Conservation (phyloP, 2,329 filamentous ascomycete genomes). For the Decorospora gaudefroyi region DNA sequence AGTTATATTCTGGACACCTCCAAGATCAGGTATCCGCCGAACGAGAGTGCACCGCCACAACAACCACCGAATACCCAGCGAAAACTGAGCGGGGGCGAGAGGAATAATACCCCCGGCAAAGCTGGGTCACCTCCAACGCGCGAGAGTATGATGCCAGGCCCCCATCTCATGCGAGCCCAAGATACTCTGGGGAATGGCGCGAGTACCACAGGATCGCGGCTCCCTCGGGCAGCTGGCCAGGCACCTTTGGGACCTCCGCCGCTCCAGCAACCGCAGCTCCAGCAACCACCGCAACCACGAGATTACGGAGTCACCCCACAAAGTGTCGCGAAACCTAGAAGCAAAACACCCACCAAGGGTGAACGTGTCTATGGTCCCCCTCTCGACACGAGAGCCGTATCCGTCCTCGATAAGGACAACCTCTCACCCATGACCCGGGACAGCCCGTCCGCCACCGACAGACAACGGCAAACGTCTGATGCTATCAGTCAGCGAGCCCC, state of each 20-base stretch:
- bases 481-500: conserved; percentile 33
- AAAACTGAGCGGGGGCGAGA: conserved; percentile 56
- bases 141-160: conserved; percentile 50
- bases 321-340: conserved; percentile 37
- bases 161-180: conserved; percentile 45
- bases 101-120: conserved; percentile 48
- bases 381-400: conserved; percentile 48
- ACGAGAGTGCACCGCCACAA: conserved; percentile 59
- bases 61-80: conserved; percentile 44
- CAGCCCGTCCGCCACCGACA: conserved; percentile 34
- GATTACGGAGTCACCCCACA: conserved; percentile 47
- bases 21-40: conserved; percentile 90
- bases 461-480: conserved; percentile 40
- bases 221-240: conserved; percentile 64
- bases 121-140: conserved; percentile 43
- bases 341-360: conserved; percentile 57
- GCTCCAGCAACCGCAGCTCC: conserved; percentile 66
- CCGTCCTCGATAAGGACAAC: conserved; percentile 54
- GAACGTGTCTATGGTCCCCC: conserved; percentile 53
- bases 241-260: conserved; percentile 67
- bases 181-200: conserved; percentile 35
- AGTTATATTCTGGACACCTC: conserved; percentile 91
- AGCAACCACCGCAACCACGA: conserved; percentile 64
- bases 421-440: conserved; percentile 54
- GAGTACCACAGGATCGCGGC: conserved; percentile 56